Conservation (phyloP, 2,329 filamentous ascomycete genomes). For the Exophiala phaeomuriformis region DNA sequence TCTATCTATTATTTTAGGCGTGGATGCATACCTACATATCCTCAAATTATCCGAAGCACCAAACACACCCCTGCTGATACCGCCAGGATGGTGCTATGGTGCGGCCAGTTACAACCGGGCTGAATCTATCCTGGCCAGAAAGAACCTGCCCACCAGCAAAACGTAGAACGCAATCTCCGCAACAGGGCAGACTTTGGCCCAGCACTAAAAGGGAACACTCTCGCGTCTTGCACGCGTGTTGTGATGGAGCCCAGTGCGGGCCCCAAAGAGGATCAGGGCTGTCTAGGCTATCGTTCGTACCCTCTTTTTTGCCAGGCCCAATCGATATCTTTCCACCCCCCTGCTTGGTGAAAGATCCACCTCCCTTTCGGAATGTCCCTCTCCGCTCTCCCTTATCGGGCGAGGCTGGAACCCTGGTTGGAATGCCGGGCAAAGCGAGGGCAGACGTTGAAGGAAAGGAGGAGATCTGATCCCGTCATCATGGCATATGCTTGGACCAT, state of each 20-base stretch:
- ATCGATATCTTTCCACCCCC: slow-evolving; percentile 1
- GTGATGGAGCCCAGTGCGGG: background rate
- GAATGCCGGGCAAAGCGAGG: slow-evolving; percentile 9
- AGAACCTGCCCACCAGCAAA: slow-evolving; percentile 4
- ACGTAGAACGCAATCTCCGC: slow-evolving; percentile 3
- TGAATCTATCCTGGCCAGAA: background rate
- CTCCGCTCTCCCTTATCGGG: slow-evolving; percentile 1
- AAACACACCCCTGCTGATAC: background rate
- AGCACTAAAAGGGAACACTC: background rate
- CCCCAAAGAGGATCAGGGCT: background rate
- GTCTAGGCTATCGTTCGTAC: background rate
- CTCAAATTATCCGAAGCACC: no score
- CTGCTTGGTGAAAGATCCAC: background rate
- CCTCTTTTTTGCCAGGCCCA: background rate
- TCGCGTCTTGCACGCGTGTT: background rate
- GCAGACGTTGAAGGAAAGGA: slow-evolving; percentile 9
- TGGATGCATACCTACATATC: no score
- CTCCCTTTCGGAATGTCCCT: slow-evolving; percentile 1
- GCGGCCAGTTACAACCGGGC: no score
- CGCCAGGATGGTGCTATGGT: no score
- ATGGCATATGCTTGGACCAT: background rate
- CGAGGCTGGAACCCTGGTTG: slow-evolving; percentile 14
- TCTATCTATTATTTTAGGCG: no score
- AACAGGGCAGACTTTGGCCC: background rate
- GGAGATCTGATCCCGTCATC: slow-evolving; percentile 1